These are phyloP conservation scores for Apiospora sp. DNA, from an alignment of 2,329 filamentous ascomycete genomes.

Conservation along the genomic window DNA sequence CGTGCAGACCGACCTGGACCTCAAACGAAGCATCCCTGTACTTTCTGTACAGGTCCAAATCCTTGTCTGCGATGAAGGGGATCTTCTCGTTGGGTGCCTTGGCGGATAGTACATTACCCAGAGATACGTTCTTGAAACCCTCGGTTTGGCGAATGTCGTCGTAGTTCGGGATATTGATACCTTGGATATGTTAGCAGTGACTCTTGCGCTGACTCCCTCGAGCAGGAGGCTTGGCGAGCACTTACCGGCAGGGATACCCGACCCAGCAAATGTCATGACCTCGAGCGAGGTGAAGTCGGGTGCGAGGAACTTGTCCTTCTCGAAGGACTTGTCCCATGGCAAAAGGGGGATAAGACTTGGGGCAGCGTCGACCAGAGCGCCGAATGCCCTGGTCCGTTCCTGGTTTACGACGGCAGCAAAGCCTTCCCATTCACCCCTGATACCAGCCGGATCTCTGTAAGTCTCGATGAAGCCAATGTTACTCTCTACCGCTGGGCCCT, in stretches of 20 bases:
- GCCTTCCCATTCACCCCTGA: conserved; percentile 85
- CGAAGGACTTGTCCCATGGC: conserved; percentile 88
- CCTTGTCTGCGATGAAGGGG: conserved; percentile 83
- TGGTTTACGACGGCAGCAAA: conserved; percentile 87
- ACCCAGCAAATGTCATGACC: conserved; percentile 81
- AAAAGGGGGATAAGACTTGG: conserved; percentile 86
- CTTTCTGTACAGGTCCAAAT: conserved; percentile 80
- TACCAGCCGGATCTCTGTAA: conserved; percentile 82
- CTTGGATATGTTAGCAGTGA: not conserved
- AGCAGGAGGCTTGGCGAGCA: conserved; percentile 1
- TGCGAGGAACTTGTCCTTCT: conserved; percentile 94
- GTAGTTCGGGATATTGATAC: conserved; percentile 61
- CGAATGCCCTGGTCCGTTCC: conserved; percentile 88
- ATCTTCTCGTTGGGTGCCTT: conserved; percentile 93
- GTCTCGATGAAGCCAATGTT: conserved; percentile 89
- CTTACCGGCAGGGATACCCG: conserved; percentile 70
- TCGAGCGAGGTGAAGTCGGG: conserved; percentile 97
- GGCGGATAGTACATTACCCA: conserved; percentile 91
- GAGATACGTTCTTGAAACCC: conserved; percentile 91
- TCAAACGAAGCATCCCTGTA: conserved; percentile 91
- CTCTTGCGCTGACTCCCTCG: conserved; percentile 25
- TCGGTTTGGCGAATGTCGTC: conserved; percentile 82
- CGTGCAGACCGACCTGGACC: conserved; percentile 94
- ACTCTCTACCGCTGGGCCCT: conserved; percentile 79
- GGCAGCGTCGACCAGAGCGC: conserved; percentile 81